Base-by-base conservation (phyloP, 2,329 filamentous ascomycete species). In the Thyridium curvatum region DNA sequence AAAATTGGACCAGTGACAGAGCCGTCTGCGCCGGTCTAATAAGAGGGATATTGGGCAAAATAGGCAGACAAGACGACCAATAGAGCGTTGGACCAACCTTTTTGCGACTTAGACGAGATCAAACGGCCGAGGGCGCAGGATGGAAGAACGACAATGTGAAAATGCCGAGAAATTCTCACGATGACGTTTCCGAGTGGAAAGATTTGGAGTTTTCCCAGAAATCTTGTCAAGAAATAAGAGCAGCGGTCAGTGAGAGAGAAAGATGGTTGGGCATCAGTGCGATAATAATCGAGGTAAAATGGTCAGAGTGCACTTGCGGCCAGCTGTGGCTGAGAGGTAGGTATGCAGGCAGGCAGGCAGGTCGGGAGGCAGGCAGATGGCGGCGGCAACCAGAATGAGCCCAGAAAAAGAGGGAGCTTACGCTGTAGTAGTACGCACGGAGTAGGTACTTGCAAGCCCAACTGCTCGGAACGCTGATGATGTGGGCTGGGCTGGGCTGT, bases 221-320 rank as follows among this genome's bases (percentile, higher is more conserved):
- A 46, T 26, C 21, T 26, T 26, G 21, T 26, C 10, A 6, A 26
- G 21, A 26, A 50, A 47, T 40, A 29, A 18, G 41, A 51, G 49
- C 49, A 49, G 55, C 56, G 55, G 56, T 59, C 56, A 59, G 52
- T 48, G 47, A 49, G 21, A 26, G 21, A 26, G 21, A 26, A 26
- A 49, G 48, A 48, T 52, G 51, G 55, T 58, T 58, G 55, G 56
- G 56, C 56, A 59, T 52, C 55, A 56, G 48, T 48, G 43, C 37
- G 43, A 26, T 6, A 26, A 26, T 26, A 26, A 26, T 26, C 6
- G 35, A 34, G 30, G 21, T 26, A 14, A 18, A 32, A 37, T 40
- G 34, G 18, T 26, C 21, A 26, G 21, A 26, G 21, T 26, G 21
- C 21, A 26, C n/a, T n/a, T n/a, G n/a, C n/a, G n/a, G 21, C 21